Evolutionary conservation across 768 basidiomycete species (phyloP).

Genomic region (Mrakia gelida): DNA sequence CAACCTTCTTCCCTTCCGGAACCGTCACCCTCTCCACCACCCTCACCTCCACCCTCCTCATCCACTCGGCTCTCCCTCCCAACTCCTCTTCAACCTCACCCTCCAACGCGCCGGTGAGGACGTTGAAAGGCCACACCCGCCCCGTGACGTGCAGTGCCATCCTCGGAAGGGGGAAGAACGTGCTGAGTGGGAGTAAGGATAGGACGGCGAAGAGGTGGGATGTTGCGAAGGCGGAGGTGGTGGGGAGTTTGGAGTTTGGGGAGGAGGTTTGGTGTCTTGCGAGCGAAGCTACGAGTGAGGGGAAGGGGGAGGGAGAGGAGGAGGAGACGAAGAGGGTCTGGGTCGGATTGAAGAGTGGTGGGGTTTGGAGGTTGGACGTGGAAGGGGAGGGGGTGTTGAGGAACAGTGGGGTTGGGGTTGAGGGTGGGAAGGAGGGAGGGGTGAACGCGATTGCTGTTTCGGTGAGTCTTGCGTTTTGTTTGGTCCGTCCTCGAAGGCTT

Average conservation of each 20-base stretch:
- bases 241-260: not conserved
- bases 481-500: no score
- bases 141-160: constrained; percentile 62
- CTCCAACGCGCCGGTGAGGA: constrained; percentile 50
- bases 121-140: constrained; percentile 62
- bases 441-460: constrained; percentile 1
- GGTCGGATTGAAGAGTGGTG: constrained; percentile 18
- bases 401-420: not conserved
- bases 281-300: not conserved
- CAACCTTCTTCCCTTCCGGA: constrained; percentile 23
- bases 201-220: constrained; percentile 70
- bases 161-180: constrained; percentile 60
- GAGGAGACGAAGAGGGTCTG: not conserved
- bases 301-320: not conserved
- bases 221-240: constrained; percentile 54
- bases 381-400: not conserved
- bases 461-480: not conserved
- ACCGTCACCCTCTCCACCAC: constrained; percentile 63
- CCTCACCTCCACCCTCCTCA: constrained; percentile 61
- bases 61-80: constrained; percentile 57
- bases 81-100: not conserved
- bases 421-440: not conserved
- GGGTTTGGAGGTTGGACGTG: not conserved
- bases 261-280: constrained; percentile 8
- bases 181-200: constrained; percentile 66